Conservation (phyloP, 2,329 filamentous ascomycete species). For the Aureobasidium vineae region DNA sequence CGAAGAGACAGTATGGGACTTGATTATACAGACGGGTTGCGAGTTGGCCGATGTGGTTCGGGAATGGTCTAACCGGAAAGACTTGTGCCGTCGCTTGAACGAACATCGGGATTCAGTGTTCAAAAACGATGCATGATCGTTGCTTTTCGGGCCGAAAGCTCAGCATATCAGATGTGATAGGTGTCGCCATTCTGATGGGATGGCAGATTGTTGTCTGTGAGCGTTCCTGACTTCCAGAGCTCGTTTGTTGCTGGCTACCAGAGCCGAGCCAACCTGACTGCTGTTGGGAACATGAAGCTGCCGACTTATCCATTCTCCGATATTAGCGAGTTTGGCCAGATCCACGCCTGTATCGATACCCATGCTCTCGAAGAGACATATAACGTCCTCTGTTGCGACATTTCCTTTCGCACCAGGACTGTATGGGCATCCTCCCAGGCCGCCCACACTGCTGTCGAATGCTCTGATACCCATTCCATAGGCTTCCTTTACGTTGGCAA, state of each 20-base stretch:
- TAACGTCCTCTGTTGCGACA: slow-evolving; percentile 78
- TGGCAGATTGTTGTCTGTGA: not conserved
- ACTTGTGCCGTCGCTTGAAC: slow-evolving; percentile 28
- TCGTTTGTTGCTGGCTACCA: slow-evolving; percentile 28
- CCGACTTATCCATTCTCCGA: slow-evolving; percentile 69
- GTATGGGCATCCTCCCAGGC: slow-evolving; percentile 81
- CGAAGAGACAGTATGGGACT: slow-evolving; percentile 32
- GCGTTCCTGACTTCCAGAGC: not conserved
- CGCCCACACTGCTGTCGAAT: slow-evolving; percentile 77
- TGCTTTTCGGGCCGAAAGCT: not conserved
- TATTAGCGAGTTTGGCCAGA: slow-evolving; percentile 62
- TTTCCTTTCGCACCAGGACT: slow-evolving; percentile 84
- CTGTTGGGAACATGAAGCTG: slow-evolving; percentile 63
- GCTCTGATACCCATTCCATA: slow-evolving; percentile 73
- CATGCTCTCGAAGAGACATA: slow-evolving; percentile 70
- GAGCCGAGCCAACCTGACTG: slow-evolving; percentile 64
- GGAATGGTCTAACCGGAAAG: slow-evolving; percentile 29
- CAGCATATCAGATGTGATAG: not conserved
- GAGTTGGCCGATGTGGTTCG: slow-evolving; percentile 29
- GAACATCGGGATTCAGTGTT: slow-evolving; percentile 26
- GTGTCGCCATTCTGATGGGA: not conserved
- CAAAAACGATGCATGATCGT: not conserved
- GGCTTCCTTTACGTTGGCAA: slow-evolving; percentile 74
- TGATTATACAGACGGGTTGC: slow-evolving; percentile 32
- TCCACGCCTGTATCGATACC: slow-evolving; percentile 74